phyloP scores from a whole-genome alignment of 306 rosid genomes.

The Vigna angularis region DNA sequence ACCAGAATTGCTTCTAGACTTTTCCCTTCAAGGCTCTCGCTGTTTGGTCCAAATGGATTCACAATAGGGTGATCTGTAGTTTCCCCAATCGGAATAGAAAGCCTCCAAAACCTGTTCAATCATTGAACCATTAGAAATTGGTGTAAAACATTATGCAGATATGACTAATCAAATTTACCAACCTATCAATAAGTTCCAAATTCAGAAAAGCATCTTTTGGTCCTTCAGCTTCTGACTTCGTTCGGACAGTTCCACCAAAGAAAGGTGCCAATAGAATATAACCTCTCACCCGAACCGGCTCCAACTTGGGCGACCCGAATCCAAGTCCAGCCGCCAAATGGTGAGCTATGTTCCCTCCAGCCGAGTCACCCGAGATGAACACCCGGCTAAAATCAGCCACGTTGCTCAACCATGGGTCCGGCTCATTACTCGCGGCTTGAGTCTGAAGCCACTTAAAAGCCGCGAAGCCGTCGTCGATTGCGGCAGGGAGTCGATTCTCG shows the following conservation, averaged over 20 bases:
- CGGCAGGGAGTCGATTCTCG: slow-evolving; percentile 74
- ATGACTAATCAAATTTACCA: background rate
- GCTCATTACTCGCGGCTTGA: slow-evolving; percentile 54
- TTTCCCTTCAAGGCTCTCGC: slow-evolving; percentile 58
- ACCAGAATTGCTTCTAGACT: slow-evolving; percentile 71
- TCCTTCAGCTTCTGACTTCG: slow-evolving; percentile 73
- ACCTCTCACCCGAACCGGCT: slow-evolving; percentile 67
- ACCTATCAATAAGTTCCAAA: slow-evolving; percentile 85
- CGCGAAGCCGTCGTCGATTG: slow-evolving; percentile 68
- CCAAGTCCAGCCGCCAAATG: slow-evolving; percentile 66
- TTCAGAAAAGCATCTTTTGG: slow-evolving; percentile 83
- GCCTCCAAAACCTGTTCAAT: slow-evolving; percentile 79
- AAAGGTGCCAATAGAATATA: slow-evolving; percentile 81
- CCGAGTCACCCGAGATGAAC: slow-evolving; percentile 84
- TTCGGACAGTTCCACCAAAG: slow-evolving; percentile 68
- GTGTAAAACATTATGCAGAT: background rate
- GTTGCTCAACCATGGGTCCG: slow-evolving; percentile 68
- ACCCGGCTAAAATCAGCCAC: slow-evolving; percentile 73
- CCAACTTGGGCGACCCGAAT: slow-evolving; percentile 55
- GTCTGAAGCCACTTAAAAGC: slow-evolving; percentile 78
- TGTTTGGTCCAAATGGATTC: slow-evolving; percentile 74
- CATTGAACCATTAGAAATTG: background rate
- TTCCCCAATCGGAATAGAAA: slow-evolving; percentile 71
- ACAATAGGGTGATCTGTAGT: slow-evolving; percentile 74
- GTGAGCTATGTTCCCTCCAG: slow-evolving; percentile 83